Evolutionary conservation across 2,329 filamentous ascomycete species (phyloP), one percentile per base, ranked within the genome.

Genomic region (Exophiala alcalophila): DNA sequence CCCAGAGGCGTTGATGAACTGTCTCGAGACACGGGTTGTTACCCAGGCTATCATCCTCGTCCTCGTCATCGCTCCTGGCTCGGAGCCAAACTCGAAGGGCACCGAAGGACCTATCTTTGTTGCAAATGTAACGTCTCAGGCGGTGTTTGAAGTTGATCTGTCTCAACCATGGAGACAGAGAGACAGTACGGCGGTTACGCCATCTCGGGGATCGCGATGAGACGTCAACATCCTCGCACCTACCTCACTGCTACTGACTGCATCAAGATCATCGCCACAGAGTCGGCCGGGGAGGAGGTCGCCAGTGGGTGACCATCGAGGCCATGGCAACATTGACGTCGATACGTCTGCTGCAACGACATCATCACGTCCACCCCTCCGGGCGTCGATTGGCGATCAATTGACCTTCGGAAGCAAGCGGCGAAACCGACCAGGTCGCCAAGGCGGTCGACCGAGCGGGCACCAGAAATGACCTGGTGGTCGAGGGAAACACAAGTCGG

Each of bases 371-470:
- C 20, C 11, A 30, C 36, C 31, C 14, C 30, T 8, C 18, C 27
- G 33, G 32, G 38, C 21, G 33, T 42, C 28, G 32, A 49, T 45
- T 49, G 46, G 46, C 41, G 32, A 15, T 34, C 21, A 14, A 32
- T 7, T 15, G 7, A 12, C 28, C 19, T 28, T 7, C 16, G 12
- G 32, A 20, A 21, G 29, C 18, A 5, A 25, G 14, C 23, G 38
- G 44, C 39, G 42, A 37, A 45, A 48, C 41, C n/a, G 16, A 11
- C 19, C 4, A 19, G 46, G 41, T 27, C 40, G 46, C 46, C 46
- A 42, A 49, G 32, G 4, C 33, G 41, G 46, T 49, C 32, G 21
- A 16, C 40, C 21, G 30, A 12, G 15, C 7, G 14, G 30, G 32
- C 37, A n/a, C n/a, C n/a, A n/a, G n/a, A n/a, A n/a, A n/a, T n/a